Evolutionary conservation across 441 rosid genomes (phyloP), one percentile per base, ranked within the genome.

Genomic region (Populus tomentosa): DNA sequence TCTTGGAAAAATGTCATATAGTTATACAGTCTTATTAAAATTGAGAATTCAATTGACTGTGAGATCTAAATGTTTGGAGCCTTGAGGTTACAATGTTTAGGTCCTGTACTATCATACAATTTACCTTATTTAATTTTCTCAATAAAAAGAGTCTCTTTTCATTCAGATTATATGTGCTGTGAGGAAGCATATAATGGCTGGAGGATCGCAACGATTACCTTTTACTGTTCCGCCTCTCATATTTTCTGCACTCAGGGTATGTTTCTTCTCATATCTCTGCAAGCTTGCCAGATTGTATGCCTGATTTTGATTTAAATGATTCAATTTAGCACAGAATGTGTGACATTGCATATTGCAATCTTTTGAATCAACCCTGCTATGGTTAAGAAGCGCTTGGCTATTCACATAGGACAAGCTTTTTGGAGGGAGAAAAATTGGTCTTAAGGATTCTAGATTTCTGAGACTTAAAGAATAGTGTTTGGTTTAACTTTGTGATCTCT

Each of bases 161-260:
- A 70, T 86, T 81, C 91, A 92, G 98, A 90, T 94, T 71, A 86
- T 94, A 77, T 79, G 80, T 78, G 86, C 87, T 2, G 90, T 94
- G 85, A 90, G 84, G 88, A 92, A 90, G 86, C 94, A 94, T 82
- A 84, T 94, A 78, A 81, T 94, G 86, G 80, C 85, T 61, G 99
- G 99, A 76, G 98, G 99, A 74, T 90, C 97, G 74, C 91, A 83
- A 77, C 93, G 97, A 63, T 87, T 95, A 38, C 90, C 97, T 64
- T 89, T 87, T 78, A 95, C 97, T 26, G 86, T 92, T 83, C 97
- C 98, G 79, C 89, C 99, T 16, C 93, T 95, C 76, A 84, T 91
- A 69, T 92, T 88, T 82, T 89, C 93, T 36, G 86, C 94, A 77
- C 92, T 95, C 70, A 90, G 89, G 97, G 99, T 95, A 80, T 69